Evolutionary conservation across 1,139 yeast genomes (phyloP), one percentile per base, ranked within the genome.

Genomic region (Candida buenavistaensis): DNA sequence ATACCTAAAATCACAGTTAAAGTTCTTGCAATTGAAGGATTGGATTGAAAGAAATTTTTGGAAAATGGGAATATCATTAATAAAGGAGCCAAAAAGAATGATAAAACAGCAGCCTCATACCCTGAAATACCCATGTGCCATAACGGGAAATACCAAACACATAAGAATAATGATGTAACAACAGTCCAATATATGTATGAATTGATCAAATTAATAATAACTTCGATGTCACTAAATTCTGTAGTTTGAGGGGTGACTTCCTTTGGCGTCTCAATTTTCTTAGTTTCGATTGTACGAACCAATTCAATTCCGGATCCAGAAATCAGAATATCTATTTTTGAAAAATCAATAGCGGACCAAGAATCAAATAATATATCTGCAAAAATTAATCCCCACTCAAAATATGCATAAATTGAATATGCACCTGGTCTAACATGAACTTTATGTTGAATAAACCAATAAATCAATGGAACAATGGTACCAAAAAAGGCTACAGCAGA

Each of bases 101-200:
- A 55, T 9, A 59, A 43, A 32, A 88, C 68, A 2, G 80, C 75
- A 0, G 85, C 84, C 59, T 92, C 98, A 55, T 85, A 89, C 3
- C 98, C 98, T 2, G 96, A 84, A 38, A 92, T 82, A 6, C 97
- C 97, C 97, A 92, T 89, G 55, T 84, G 78, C 98, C 98, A 92
- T 43, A 92, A 70, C 12, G 98, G 98, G 70, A 92, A 92, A 64
- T 86, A 88, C 98, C 98, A 92, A 33, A 92, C 82, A 52, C 94
- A 79, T 39, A 94, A 72, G 35, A 89, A 84, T 43, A 92, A 66
- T 0, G 96, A 77, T 1, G 97, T 84, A 32, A 79, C 49, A 13
- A 82, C 80, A 0, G 97, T 72, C 96, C 97, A 92, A 55, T 86
- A 86, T 39, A 87, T 70, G 54, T 78, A 82, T 5, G 89, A 69